These are phyloP conservation scores for Arbutus unedo DNA, from an alignment of 148 eudicot species.

Conservation along the genomic window DNA sequence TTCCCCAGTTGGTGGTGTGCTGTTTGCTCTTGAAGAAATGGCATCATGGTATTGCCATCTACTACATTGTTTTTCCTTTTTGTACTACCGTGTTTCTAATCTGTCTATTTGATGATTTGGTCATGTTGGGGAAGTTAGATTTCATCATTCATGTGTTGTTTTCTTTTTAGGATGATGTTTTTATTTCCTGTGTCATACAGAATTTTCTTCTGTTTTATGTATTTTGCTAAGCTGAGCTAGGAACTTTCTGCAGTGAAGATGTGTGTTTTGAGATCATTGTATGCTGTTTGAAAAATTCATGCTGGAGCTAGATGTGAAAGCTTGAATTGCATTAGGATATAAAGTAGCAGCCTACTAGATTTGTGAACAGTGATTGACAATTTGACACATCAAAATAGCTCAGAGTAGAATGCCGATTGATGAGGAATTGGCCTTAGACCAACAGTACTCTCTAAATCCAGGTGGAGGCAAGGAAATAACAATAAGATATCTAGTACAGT, in stretches of 20 bases:
- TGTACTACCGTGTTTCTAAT: background rate
- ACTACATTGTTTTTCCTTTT: background rate
- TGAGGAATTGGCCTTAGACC: background rate
- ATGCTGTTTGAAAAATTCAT: background rate
- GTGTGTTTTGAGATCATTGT: background rate
- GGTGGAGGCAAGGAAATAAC: background rate
- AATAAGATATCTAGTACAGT: background rate
- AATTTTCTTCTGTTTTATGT: background rate
- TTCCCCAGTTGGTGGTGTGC: conserved; percentile 92
- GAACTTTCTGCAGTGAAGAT: background rate
- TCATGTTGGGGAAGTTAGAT: background rate
- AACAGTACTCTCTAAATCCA: background rate
- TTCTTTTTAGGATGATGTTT: background rate
- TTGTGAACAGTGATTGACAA: background rate
- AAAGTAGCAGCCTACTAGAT: background rate
- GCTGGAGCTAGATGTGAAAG: background rate
- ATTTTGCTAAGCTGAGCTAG: background rate
- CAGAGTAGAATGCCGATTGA: background rate
- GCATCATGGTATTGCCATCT: conserved; percentile 68
- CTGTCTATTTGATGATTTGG: background rate
- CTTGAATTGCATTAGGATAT: background rate
- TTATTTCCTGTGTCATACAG: background rate
- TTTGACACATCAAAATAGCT: background rate
- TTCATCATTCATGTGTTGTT: background rate
- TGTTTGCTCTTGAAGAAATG: conserved; percentile 98